Conservation (phyloP, 306 rosid genomes). For the Begonia loranthoides region DNA sequence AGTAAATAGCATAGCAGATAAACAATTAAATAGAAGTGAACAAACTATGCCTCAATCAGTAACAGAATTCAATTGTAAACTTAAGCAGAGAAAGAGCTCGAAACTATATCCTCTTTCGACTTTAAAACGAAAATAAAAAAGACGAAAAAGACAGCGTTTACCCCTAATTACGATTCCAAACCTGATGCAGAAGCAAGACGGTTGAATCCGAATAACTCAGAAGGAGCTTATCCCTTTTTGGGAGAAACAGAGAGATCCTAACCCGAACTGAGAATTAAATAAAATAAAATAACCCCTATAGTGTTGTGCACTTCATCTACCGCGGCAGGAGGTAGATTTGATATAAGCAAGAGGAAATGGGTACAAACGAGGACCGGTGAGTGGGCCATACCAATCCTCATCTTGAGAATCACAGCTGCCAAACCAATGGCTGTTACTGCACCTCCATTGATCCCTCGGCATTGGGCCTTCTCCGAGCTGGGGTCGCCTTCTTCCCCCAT, state of each 20-base stretch:
- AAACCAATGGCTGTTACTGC: background rate
- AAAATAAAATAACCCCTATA: background rate
- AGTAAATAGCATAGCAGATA: background rate
- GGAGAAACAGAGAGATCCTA: background rate
- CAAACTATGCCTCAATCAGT: background rate
- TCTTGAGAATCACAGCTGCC: background rate
- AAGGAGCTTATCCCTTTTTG: too few relatives aligned
- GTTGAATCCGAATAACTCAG: too few relatives aligned
- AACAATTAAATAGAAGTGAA: background rate
- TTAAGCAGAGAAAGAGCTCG: too few relatives aligned
- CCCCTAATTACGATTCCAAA: too few relatives aligned
- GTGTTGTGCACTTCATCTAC: background rate
- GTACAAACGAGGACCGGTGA: background rate
- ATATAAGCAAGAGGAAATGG: background rate
- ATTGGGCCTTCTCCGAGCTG: background rate
- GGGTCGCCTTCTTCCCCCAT: too few relatives aligned
- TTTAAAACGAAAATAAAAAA: too few relatives aligned
- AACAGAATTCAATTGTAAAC: background rate
- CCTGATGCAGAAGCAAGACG: too few relatives aligned
- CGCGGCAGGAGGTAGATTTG: background rate
- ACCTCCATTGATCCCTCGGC: background rate
- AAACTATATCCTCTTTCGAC: too few relatives aligned
- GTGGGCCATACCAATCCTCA: constrained; percentile 2
- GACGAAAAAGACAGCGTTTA: too few relatives aligned
- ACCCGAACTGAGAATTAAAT: background rate